Evolutionary conservation across 2,329 filamentous ascomycete genomes (phyloP), one percentile per base, ranked within the genome.

Genomic region (Penicillium sp.): DNA sequence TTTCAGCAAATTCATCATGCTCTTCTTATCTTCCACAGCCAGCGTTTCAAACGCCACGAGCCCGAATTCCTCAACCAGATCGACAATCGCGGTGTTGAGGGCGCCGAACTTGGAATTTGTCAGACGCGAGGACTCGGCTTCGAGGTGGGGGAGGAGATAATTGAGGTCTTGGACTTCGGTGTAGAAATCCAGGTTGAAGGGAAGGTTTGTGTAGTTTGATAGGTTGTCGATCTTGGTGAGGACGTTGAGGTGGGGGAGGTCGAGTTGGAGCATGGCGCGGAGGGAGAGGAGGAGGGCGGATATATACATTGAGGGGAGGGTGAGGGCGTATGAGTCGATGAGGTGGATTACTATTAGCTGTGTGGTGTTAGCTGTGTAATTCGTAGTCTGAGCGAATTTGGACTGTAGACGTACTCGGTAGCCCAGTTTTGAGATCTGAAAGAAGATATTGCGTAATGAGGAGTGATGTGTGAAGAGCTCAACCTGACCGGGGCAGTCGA

Each of bases 211-310:
- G 72, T 96, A 97, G 54, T 89, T 87, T 38, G 88, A 82, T 55
- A 99, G 83, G 73, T 97, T 97, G 78, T 99, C 95, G 78, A 99
- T 96, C 79, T 99, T 99, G 59, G 93, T 97, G 28, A 99, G 85
- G 63, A 99, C 91, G 72, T 99, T 99, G 67, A 99, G 83, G 73
- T 97, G 92, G 0, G 95, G 92, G 62, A 98, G 90, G 72, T 98
- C 95, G 85, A 99, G 94, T 78, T 98, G 95, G 55, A 99, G 87
- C 94, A 99, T 99, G 69, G 92, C 93, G 66, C 95, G 90, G 64
- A 99, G 86, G 57, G 92, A 94, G 25, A 99, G 88, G 58, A 99
- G 88, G 58, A 99, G 84, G 69, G 96, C 95, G 67, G 94, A 96
- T 60, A 99, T 90, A 77, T 97, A 99, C 61, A 98, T 86, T 3